Base-by-base conservation (phyloP, 1,284 basidiomycete genomes). In the Cutaneotrichosporon cavernicola region DNA sequence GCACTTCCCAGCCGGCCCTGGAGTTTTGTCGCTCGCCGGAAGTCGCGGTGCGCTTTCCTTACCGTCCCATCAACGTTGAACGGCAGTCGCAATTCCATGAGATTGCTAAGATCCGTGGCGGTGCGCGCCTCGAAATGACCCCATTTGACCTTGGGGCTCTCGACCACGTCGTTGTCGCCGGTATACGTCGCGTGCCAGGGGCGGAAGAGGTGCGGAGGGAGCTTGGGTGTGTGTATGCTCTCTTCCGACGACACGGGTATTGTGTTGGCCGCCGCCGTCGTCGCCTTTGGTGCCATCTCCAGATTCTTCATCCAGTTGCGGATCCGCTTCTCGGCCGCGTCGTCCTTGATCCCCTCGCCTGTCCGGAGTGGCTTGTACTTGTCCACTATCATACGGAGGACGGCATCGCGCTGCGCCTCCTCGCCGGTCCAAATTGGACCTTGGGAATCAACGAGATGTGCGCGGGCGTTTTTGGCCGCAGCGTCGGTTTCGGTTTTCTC, bases 321-420 rank as follows among this genome's bases (percentile, higher is more conserved):
- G 66, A 92, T 80, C 77, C 89, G 90, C 76, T 91, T 84, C 63
- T 92, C 90, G 10, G 90, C 88, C 3, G 86, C 84, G 66, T 84
- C 72, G 60, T 69, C 65, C 61, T 74, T 73, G 59, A 78, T 61
- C 2, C 73, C 75, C 10, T 70, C 70, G 0, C 71, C 71, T 3
- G 82, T 85, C 14, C 89, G 84, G 34, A 90, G 80, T 5, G 90
- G 90, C 78, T 90, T 91, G 81, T 92, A 87, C 71, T 90, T 90
- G 81, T 92, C 90, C 49, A 91, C 84, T 5, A 92, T 85, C 91
- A 93, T 92, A 30, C 90, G 85, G 22, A 92, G 82, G 0, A 92
- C 89, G 0, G 88, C 85, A 80, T 91, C 89, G 63, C 86, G 82
- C 4, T 86, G 82, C 2, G 84, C 82, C 77, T 92, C 90, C 16